phyloP scores from a whole-genome alignment of 305 asterid species.

The Salvia sclarea region DNA sequence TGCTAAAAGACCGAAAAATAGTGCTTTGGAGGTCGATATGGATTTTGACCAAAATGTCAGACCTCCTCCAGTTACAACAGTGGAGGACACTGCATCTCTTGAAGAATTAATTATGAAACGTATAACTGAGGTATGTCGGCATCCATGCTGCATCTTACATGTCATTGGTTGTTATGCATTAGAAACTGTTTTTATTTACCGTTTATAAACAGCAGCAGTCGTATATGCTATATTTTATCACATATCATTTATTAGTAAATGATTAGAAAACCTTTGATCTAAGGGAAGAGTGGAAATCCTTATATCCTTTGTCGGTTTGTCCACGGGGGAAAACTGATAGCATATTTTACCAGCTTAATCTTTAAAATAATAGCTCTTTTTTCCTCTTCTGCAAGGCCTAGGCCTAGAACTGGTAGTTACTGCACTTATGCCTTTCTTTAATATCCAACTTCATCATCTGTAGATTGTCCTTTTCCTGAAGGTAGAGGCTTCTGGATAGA shows the following conservation, averaged over 20 bases:
- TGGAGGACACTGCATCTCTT: constrained; percentile 73
- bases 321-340: not conserved
- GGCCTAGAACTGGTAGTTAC: constrained; percentile 19
- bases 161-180: not conserved
- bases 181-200: constrained; percentile 3
- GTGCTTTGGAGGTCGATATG: constrained; percentile 88
- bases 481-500: not conserved
- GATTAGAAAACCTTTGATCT: not conserved
- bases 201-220: not conserved
- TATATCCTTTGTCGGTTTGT: not conserved
- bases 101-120: constrained; percentile 87
- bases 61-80: constrained; percentile 89
- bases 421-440: not conserved
- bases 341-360: not conserved
- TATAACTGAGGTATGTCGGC: constrained; percentile 62
- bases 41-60: constrained; percentile 93
- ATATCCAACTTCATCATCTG: not conserved
- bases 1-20: constrained; percentile 81
- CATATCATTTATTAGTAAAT: constrained; percentile 2
- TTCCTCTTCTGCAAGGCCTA: constrained; percentile 2
- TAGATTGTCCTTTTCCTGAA: not conserved
- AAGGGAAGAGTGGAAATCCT: not conserved
- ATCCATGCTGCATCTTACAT: constrained; percentile 5
- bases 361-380: constrained; percentile 3
- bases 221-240: not conserved